phyloP scores from a whole-genome alignment of 176 grass and related monocot genomes.

The Oropetium thomaeum region DNA sequence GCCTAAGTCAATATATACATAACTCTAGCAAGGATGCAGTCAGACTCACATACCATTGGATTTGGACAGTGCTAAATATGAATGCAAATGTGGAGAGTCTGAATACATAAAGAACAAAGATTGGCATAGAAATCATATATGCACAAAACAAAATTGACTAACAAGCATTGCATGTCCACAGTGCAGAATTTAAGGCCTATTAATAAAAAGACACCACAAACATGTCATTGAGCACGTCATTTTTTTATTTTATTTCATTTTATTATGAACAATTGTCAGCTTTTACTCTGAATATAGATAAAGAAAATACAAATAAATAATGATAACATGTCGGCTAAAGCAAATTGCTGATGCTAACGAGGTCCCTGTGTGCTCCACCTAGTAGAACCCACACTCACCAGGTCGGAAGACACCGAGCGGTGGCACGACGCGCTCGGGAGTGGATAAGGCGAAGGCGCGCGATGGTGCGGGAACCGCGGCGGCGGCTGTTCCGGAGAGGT shows the following conservation, averaged over 20 bases:
- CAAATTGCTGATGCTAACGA: neutral
- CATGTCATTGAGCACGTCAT: no score
- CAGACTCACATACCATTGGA: neutral
- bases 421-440: neutral
- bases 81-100: neutral
- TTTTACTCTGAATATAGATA: neutral
- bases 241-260: no score
- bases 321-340: neutral
- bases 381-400: neutral
- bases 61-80: neutral
- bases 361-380: neutral
- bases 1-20: neutral
- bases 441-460: neutral
- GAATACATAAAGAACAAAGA: neutral
- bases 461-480: neutral
- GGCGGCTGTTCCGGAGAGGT: neutral
- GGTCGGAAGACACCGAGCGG: neutral
- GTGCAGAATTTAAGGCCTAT: neutral
- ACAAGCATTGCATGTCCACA: neutral
- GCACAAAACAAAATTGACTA: neutral
- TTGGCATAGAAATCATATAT: neutral
- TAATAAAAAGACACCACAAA: neutral
- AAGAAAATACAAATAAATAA: neutral
- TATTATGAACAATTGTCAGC: no score
- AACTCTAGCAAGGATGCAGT: neutral